Conservation (phyloP, 1,284 basidiomycete genomes). For the Ganoderma boninense region DNA sequence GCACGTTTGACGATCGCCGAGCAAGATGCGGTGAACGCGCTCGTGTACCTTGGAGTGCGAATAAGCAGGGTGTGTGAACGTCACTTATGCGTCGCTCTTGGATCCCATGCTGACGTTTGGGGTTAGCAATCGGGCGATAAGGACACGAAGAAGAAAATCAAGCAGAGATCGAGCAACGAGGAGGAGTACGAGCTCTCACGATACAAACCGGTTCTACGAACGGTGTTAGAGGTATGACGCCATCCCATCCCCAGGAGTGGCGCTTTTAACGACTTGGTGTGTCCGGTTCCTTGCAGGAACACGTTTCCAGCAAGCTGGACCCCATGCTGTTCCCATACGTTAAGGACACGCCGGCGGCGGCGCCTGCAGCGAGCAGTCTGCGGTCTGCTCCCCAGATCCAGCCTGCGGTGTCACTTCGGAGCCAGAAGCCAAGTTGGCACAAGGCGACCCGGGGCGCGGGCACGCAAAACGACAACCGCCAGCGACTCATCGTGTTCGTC, state of each 20-base stretch:
- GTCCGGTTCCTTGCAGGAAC: constrained; percentile 66
- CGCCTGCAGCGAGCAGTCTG: constrained; percentile 52
- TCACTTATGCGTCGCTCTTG: neutral
- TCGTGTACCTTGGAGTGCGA: constrained; percentile 85
- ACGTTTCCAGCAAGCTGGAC: constrained; percentile 83
- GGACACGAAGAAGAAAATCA: constrained; percentile 82
- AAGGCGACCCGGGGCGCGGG: constrained; percentile 65
- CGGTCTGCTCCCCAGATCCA: constrained; percentile 45
- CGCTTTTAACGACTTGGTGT: neutral
- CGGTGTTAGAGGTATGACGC: constrained; percentile 56
- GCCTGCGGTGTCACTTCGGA: constrained; percentile 77
- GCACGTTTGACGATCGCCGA: constrained; percentile 91
- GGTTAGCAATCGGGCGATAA: constrained; percentile 72
- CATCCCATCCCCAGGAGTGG: constrained; percentile 2
- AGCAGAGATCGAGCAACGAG: constrained; percentile 76
- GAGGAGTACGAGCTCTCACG: constrained; percentile 97
- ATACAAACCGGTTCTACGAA: constrained; percentile 88
- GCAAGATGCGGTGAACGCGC: constrained; percentile 93
- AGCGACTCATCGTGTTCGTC: constrained; percentile 91
- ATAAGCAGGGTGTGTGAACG: constrained; percentile 76
- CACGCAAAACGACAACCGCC: constrained; percentile 66
- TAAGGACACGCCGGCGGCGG: constrained; percentile 78
- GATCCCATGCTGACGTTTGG: constrained; percentile 12
- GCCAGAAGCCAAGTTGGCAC: constrained; percentile 88
- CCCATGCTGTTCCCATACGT: constrained; percentile 88